phyloP scores from a whole-genome alignment of 139 green algal genomes.

The Coelastrella sp. region DNA sequence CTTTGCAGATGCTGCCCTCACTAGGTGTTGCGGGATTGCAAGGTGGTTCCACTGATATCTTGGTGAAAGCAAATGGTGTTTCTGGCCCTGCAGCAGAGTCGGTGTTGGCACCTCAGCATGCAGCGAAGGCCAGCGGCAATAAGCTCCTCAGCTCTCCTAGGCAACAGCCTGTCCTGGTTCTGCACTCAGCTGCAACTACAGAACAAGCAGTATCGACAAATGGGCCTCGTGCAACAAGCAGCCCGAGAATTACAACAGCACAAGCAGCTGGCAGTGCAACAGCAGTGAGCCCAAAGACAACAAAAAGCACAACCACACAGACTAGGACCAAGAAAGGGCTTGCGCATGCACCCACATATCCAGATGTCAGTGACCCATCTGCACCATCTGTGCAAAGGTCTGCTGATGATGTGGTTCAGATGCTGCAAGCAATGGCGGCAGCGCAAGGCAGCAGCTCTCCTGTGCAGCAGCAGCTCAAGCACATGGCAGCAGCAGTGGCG shows the following conservation, averaged over 20 bases:
- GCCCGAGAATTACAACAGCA: neutral
- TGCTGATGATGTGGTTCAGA: conserved; percentile 34
- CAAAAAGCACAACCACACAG: neutral
- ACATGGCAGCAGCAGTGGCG: neutral
- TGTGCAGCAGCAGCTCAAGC: conserved; percentile 20
- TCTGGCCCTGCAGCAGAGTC: neutral
- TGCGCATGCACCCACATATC: neutral
- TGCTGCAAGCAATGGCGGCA: conserved; percentile 21
- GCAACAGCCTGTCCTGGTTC: too few relatives aligned
- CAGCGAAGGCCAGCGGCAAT: neutral
- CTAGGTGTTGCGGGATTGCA: neutral
- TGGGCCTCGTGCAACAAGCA: neutral
- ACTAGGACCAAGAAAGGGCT: neutral
- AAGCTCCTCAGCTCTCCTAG: neutral
- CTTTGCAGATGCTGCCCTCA: neutral
- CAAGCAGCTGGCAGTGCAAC: neutral
- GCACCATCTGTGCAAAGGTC: neutral
- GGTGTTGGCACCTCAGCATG: neutral
- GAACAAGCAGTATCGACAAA: neutral
- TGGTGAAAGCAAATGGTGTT: too few relatives aligned
- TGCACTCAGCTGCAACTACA: neutral
- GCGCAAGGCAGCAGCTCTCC: neutral
- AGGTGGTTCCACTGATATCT: neutral
- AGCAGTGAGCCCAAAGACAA: too few relatives aligned
- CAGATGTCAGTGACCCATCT: neutral